Evolutionary conservation across 176 grass and related monocot species (phyloP).

Genomic region (Puccinellia tenuiflora): DNA sequence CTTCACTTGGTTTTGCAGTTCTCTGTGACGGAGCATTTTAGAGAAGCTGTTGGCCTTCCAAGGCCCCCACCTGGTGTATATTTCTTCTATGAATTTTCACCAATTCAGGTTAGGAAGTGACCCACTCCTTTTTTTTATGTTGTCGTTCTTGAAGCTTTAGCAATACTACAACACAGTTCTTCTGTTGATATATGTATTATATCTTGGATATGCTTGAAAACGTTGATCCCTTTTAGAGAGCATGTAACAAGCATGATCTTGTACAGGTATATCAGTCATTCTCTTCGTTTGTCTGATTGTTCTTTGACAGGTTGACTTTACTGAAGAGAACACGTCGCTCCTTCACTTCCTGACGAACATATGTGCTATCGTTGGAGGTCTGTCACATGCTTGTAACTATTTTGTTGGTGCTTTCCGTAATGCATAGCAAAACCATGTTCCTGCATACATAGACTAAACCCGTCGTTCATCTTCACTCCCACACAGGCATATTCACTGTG

Average conservation of each 20-base stretch:
- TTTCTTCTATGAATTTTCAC: slow-evolving; percentile 98
- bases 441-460: not conserved
- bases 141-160: not conserved
- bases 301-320: slow-evolving; percentile 77
- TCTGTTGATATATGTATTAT: not conserved
- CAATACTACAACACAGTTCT: not conserved
- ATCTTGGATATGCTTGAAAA: slow-evolving; percentile 16
- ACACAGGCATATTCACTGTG: slow-evolving; percentile 79
- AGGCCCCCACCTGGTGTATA: slow-evolving; percentile 81
- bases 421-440: not conserved
- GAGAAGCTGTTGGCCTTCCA: slow-evolving; percentile 87
- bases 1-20: slow-evolving; percentile 64
- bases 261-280: not conserved
- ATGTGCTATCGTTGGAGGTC: slow-evolving; percentile 95
- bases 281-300: not conserved
- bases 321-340: slow-evolving; percentile 87
- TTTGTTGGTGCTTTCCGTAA: not conserved
- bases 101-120: slow-evolving; percentile 72
- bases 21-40: slow-evolving; percentile 96
- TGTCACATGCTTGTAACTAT: not conserved
- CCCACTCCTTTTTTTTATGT: not conserved
- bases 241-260: not conserved
- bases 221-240: not conserved
- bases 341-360: slow-evolving; percentile 96
- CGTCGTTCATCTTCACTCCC: not conserved